Conservation (phyloP, 192 early-diverging fungal species). For the Rhizophagus clarus region DNA sequence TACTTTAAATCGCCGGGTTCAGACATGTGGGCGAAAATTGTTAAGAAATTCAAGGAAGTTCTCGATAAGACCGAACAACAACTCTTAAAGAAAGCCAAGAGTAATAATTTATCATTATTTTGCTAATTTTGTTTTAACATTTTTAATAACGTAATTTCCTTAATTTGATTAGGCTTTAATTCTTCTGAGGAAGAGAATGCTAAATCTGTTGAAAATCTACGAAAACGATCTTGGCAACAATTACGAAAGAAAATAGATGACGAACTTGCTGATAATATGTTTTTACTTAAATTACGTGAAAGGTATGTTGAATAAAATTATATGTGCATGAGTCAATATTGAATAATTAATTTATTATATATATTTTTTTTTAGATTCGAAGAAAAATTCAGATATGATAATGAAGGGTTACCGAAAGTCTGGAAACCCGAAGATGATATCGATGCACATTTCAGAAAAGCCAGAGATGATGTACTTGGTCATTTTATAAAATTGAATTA, state of each 20-base stretch:
- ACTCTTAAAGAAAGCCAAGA: constrained; percentile 54
- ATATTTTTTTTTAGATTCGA: constrained; percentile 69
- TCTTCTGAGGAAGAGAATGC: constrained; percentile 55
- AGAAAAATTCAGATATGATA: constrained; percentile 93
- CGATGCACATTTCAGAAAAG: constrained; percentile 77
- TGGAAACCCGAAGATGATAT: constrained; percentile 97
- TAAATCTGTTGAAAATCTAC: constrained; percentile 52
- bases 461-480: constrained; percentile 61
- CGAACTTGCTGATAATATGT: constrained; percentile 80
- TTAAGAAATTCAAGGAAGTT: constrained; percentile 59
- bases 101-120: constrained; percentile 24
- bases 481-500: neutral
- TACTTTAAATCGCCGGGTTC: constrained; percentile 66
- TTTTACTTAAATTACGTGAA: constrained; percentile 77
- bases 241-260: constrained; percentile 74
- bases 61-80: constrained; percentile 55
- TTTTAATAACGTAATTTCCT: neutral
- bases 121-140: neutral
- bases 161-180: constrained; percentile 46
- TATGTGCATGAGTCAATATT: neutral
- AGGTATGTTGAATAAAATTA: constrained; percentile 27
- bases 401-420: constrained; percentile 86
- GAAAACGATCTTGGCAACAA: constrained; percentile 74
- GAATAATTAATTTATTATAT: neutral
- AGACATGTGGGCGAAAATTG: constrained; percentile 74